Evolutionary conservation across 106 monocot genomes (phyloP), one percentile per base, ranked within the genome.

Genomic region (Apostasia shenzhenica): DNA sequence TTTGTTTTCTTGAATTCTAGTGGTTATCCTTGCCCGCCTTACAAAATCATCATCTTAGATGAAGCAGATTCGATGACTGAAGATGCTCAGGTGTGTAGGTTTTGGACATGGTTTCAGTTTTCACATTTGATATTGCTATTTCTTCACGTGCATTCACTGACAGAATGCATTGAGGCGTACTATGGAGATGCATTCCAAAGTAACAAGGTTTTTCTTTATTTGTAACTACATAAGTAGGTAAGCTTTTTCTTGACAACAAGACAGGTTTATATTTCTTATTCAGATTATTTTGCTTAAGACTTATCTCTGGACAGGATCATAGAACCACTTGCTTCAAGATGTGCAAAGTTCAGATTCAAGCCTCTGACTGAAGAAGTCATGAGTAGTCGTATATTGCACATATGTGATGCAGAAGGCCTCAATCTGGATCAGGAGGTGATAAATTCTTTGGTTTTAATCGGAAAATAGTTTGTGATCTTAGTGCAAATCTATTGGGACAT

Each of bases 41-140:
- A 77, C 78, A 99, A 99, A 83, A 99, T 99, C 49, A 92, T 99
- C 45, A 87, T 99, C 67, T 71, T 99, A 41, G 97, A 99, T 76
- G 97, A 99, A 79, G 97, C 97, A 62, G 97, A 99, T 77, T 99
- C 97, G 14, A 99, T 99, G 97, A 99, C 97, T 45, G 92, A 99
- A 81, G 92, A 99, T 83, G 97, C 97, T 77, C 97, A 97, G 82
- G 95, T 92, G 69, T 50, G 57, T 44, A 8, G 40, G 59, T 11
- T 37, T 43, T 11, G 8, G n/a, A 38, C 1, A 14, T 38, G 51
- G 26, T 26, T 49, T 8, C 50, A 57, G 7, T 55, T 72, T 26
- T 1, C 9, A 45, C 54, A 56, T 73, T 64, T 37, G 44, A 57
- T 41, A 4, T 45, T 39, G 14, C 54, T 40, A 26, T 65, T 48